A percentile compares a stretch with the other conserved stretches of the same genome.
phyloP scores from a whole-genome alignment of 2,329 filamentous ascomycete species.

The Diaporthe capsici region DNA sequence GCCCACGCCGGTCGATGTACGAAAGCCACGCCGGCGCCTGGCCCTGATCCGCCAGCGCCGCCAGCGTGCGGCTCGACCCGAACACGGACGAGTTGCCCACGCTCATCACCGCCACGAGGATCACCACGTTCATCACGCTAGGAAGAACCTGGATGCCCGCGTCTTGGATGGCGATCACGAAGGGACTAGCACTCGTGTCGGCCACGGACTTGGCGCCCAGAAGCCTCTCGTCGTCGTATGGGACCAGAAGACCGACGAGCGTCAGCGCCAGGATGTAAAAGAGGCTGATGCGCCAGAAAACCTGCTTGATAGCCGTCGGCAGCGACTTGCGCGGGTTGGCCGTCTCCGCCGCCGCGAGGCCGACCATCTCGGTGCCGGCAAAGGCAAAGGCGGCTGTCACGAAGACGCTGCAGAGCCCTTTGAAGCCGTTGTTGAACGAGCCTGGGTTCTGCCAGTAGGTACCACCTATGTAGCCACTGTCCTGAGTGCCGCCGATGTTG shows the following conservation, averaged over 20 bases:
- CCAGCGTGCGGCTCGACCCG: constrained; percentile 89
- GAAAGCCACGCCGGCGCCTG: constrained; percentile 83
- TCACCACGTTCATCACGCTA: constrained; percentile 94
- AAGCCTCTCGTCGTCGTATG: constrained; percentile 76
- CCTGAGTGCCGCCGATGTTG: constrained; percentile 83
- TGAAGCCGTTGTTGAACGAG: constrained; percentile 88
- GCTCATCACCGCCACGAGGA: constrained; percentile 89
- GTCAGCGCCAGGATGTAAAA: constrained; percentile 91
- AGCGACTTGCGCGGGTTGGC: constrained; percentile 85
- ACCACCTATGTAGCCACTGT: constrained; percentile 84
- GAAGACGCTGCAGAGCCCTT: constrained; percentile 84
- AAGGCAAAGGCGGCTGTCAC: constrained; percentile 84
- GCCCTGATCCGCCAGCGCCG: constrained; percentile 88
- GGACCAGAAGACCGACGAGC: constrained; percentile 86
- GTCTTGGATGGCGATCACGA: constrained; percentile 91
- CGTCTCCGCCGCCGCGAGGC: constrained; percentile 83
- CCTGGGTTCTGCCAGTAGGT: constrained; percentile 84
- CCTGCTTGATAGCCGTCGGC: constrained; percentile 90
- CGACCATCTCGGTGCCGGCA: constrained; percentile 81
- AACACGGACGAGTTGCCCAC: constrained; percentile 95
- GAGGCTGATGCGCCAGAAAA: constrained; percentile 93
- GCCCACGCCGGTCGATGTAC: constrained; percentile 87
- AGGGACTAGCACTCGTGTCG: constrained; percentile 70
- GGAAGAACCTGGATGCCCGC: constrained; percentile 86
- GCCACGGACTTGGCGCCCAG: constrained; percentile 61